Conservation (phyloP, 805 yeast genomes). For the Saccharomyces jurei region DNA sequence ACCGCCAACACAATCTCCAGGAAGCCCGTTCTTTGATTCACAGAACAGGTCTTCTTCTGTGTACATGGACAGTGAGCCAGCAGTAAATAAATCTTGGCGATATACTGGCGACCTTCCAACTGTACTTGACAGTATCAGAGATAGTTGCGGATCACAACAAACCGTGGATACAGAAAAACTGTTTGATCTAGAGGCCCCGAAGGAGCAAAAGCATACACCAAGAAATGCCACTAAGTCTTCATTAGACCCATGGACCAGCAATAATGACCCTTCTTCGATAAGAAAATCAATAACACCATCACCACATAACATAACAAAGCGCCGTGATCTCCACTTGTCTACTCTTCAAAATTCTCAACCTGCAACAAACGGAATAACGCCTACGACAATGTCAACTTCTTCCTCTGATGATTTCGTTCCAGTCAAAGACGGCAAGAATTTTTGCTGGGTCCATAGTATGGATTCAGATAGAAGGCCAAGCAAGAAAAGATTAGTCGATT, state of each 20-base stretch:
- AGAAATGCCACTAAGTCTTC: not conserved
- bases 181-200: constrained; percentile 1
- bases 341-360: constrained; percentile 1
- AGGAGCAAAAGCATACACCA: not conserved
- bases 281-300: not conserved
- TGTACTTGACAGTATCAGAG: not conserved
- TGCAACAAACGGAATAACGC: constrained; percentile 4
- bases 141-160: not conserved
- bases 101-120: constrained; percentile 15
- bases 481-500: constrained; percentile 32
- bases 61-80: constrained; percentile 28
- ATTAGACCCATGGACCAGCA: constrained; percentile 20
- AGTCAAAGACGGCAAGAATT: constrained; percentile 27
- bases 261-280: not conserved
- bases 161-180: constrained; percentile 1
- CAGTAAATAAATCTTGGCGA: constrained; percentile 53
- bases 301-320: not conserved
- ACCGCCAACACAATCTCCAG: constrained; percentile 10
- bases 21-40: constrained; percentile 20
- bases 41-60: constrained; percentile 27
- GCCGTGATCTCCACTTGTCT: constrained; percentile 1
- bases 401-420: constrained; percentile 30
- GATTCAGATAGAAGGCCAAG: constrained; percentile 24
- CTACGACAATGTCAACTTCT: constrained; percentile 14
- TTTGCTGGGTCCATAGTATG: constrained; percentile 25